Evolutionary conservation across 1,284 basidiomycete genomes (phyloP), one percentile per base, ranked within the genome.

Genomic region (Gomphus bonarii): DNA sequence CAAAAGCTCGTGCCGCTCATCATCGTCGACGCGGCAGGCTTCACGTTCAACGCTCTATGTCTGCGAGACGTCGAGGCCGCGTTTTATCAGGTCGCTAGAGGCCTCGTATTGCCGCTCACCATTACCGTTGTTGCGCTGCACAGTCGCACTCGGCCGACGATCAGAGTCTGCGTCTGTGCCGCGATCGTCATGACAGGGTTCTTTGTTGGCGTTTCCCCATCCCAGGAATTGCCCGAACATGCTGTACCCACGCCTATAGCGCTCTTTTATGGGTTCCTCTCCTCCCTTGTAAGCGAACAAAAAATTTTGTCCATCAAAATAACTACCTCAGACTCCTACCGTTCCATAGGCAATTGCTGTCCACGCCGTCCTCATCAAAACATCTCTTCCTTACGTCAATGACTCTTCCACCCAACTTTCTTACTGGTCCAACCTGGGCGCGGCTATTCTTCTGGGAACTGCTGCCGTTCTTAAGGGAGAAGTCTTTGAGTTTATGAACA

Each of bases 1-100:
- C 80, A 75, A 63, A 82, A 83, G 61, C 73, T 86, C 3, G 62
- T 75, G 3, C 83, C 84, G 1, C 82, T 87, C 8, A 78, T 85
- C 0, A 3, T 56, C n/a, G 62, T 66, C 56, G 65, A 68, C 57
- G 65, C 68, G 30, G 61, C 65, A 43, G 70, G 69, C 25, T 63
- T 71, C 47, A 63, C 65, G 18, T 70, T 69, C 65, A 71, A 71
- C 61, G 68, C 67, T 7, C 63, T 69, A 52, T 70, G 69, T 59
- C 64, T 70, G 22, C 60, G 67, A 54, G 62, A 65, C 50, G 69
- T 70, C 51, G 69, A 71, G 53, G 69, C 70, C 8, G 66, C 66
- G 3, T 69, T 67, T 59, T 69, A 66, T 61, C 69, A 70, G 59
- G 67, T 65, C 59, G 73, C 73, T 1, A 67, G 73, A 44, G 73